Base-by-base conservation (phyloP, 345 rosid genomes). In the Turnera subulata region DNA sequence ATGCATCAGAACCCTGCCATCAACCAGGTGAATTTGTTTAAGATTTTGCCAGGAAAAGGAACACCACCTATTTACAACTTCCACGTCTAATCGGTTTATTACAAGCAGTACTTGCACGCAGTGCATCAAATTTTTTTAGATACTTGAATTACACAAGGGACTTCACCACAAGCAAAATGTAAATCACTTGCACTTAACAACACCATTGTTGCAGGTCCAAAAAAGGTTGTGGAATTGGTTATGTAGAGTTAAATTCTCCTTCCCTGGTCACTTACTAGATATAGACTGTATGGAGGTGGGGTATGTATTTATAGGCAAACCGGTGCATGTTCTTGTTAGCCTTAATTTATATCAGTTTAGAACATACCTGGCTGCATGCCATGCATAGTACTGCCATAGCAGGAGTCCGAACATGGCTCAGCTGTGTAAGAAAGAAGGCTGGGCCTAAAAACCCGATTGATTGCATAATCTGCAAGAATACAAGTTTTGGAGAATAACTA, bases 331-430 rank as follows among this genome's bases (percentile, higher is more conserved):
- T n/a, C n/a, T n/a, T n/a, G n/a, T n/a, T n/a, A n/a, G n/a, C n/a
- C n/a, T n/a, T n/a, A 68, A 66, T 39, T 59, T 61, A 56, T 22
- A 71, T 55, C 11, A 35, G 54, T 43, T 17, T 40, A 57, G 56
- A 55, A 42, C 71, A 56, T 64, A 92, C 98, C 98, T 92, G 98
- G 77, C 96, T 84, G 78, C 96, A 89, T 51, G 98, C 95, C 98
- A 92, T 92, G 79, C 97, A 92, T 61, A 92, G 72, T 67, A 92
- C 98, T 42, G 98, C 98, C 84, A 92, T 78, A 39, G 88, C 87
- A 63, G 98, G 96, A 56, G 96, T 84, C 73, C 60, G 84, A 72
- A 92, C 84, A 56, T 74, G 74, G 74, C 95, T 86, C 71, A 89
- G 75, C 80, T 83, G 98, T 15, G 89, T 72, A 37, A 89, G 91